Evolutionary conservation across 441 rosid genomes (phyloP).

Genomic region (Capsella rubella): DNA sequence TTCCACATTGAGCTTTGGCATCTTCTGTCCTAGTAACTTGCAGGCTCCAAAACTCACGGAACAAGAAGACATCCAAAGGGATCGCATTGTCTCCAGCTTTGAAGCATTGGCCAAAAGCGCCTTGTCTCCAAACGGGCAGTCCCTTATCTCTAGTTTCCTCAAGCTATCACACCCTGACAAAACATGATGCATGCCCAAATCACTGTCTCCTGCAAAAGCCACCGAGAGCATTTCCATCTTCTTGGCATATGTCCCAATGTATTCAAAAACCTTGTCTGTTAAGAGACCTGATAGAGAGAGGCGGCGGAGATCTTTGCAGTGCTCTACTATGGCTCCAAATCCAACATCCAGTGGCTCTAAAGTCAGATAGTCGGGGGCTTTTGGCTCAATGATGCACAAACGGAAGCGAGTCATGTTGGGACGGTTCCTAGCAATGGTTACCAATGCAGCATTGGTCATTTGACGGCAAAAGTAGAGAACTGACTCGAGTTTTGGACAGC

Average conservation of each 20-base stretch:
- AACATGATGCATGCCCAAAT: conserved; percentile 84
- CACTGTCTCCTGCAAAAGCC: conserved; percentile 95
- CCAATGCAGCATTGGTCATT: conserved; percentile 84
- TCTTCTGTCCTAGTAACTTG: conserved; percentile 81
- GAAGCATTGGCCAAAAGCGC: conserved; percentile 92
- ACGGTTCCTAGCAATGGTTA: conserved; percentile 77
- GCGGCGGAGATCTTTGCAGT: conserved; percentile 83
- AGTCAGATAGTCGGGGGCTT: conserved; percentile 71
- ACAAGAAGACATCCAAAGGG: conserved; percentile 99
- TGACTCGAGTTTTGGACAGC: conserved; percentile 87
- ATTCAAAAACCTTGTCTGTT: conserved; percentile 80
- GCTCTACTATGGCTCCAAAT: conserved; percentile 91
- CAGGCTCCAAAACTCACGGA: conserved; percentile 84
- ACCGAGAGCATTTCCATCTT: conserved; percentile 93
- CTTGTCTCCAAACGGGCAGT: conserved; percentile 91
- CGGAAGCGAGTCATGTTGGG: conserved; percentile 90
- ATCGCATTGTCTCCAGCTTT: conserved; percentile 99
- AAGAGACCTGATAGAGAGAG: conserved; percentile 89
- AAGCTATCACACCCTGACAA: conserved; percentile 88
- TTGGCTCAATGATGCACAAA: conserved; percentile 86
- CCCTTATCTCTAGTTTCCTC: conserved; percentile 90
- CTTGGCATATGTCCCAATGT: conserved; percentile 78
- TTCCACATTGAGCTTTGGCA: conserved; percentile 89
- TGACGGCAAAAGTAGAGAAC: conserved; percentile 89
- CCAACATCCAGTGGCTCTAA: conserved; percentile 85